Conservation (phyloP, 2,329 filamentous ascomycete species). For the Pseudopyrenochaeta lycopersici region DNA sequence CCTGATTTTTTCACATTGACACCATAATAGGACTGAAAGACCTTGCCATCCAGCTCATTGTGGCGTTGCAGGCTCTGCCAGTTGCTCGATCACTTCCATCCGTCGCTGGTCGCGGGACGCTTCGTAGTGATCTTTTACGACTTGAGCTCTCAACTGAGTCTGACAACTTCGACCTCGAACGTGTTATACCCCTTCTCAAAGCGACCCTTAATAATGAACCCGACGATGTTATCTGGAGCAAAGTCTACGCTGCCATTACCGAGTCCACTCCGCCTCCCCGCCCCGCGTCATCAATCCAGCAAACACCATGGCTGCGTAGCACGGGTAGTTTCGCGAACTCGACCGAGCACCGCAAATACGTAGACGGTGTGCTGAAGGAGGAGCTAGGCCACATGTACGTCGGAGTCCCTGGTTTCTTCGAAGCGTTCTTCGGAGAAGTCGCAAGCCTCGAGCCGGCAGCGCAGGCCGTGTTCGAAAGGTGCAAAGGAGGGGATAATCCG, state of each 20-base stretch:
- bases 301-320: constrained; percentile 35
- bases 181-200: neutral
- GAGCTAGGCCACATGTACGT: constrained; percentile 27
- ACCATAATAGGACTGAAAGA: no score
- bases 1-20: no score
- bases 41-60: no score
- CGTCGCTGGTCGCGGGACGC: no score
- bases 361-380: constrained; percentile 27
- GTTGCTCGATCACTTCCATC: no score
- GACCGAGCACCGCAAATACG: constrained; percentile 25
- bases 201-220: constrained; percentile 12
- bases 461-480: constrained; percentile 27
- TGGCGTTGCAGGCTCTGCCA: no score
- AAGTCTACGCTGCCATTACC: constrained; percentile 47
- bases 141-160: no score
- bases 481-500: constrained; percentile 28
- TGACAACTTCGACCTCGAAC: no score
- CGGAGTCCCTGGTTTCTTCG: constrained; percentile 29
- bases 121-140: no score
- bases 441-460: constrained; percentile 16
- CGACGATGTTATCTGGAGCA: constrained; percentile 28
- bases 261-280: constrained; percentile 48
- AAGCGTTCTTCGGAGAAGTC: constrained; percentile 29
- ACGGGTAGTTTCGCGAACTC: constrained; percentile 31
- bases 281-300: constrained; percentile 29